Base-by-base conservation (phyloP, 805 yeast species). In the Saccharomyces kudriavzevii region DNA sequence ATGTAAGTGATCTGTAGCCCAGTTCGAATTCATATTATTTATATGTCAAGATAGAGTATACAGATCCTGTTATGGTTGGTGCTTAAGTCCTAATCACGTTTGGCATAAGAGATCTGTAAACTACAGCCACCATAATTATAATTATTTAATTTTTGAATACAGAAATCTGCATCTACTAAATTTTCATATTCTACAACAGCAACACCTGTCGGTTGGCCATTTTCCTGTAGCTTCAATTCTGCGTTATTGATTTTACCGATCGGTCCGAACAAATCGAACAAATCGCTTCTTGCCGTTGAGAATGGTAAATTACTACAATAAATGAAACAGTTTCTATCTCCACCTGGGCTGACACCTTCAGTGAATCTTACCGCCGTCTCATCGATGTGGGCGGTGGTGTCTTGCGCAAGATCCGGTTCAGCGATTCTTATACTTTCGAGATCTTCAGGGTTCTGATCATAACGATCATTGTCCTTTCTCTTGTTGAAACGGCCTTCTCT, bases 71-170 rank as follows among this genome's bases (percentile, higher is more conserved):
- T 17, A n/a, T 4, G 24, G 43, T 35, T 35, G 43, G 8, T 35
- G 24, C 22, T 35, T 35, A 17, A 8, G 43, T 8, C 2, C 17
- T 35, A 35, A 17, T 35, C 58, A 24, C 52, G 71, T 51, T 72
- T 70, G 11, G 90, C 96, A 69, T 76, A 90, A 1, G 89, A 72
- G 40, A 90, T 77, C 27, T 69, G 74, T 60, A 90, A 73, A 55
- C 78, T 79, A 60, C 95, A 82, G 49, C 84, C 87, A 60, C 96
- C 97, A 64, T 89, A 90, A 54, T 77, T 81, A 72, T 89, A 90
- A 51, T 81, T 82, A 65, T 87, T 77, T 63, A 91, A 78, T 69
- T 83, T 85, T 47, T 74, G 72, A 60, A 90, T 82, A 48, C 96
- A 90, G 50, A 75, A 71, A 47, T 81, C 84, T 1, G 97, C 94